Evolutionary conservation across 2,329 filamentous ascomycete species (phyloP), one percentile per base, ranked within the genome.

Genomic region (Colletotrichum sp.): DNA sequence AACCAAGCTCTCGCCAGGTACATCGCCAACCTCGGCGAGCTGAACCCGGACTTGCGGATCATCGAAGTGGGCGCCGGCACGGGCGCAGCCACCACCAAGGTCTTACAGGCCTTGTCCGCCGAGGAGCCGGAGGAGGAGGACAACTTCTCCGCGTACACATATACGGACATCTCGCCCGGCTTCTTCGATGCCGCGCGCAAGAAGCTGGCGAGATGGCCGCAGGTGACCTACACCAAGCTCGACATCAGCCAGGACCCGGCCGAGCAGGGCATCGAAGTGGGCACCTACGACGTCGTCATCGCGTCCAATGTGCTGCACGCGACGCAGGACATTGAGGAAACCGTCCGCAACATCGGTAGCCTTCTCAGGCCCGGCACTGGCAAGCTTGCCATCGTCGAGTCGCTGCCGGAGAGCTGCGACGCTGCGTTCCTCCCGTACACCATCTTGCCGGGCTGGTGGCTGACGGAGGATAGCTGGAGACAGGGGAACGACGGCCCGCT

Each of bases 141-240:
- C 10, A 66, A 18, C 13, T 44, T 67, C 79, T 80, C 15, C 21
- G 69, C 71, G 5, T 89, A 88, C 69, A 85, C 84, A 6, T 89
- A 83, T 76, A 89, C 88, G 0, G 88, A 89, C 71, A 84, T 88
- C 18, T 85, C 85, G 0, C 72, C 84, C 4, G 83, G 82, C 6
- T 87, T 87, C 79, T 88, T 89, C 60, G 81, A 44, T 6, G 39
- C 39, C 5, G 39, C 39, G 18, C 39, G 39, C 18, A 44, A 44
- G 18, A 44, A 44, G 39, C 39, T 44, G 9, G 39, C 18, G 18
- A 84, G 12, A 78, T 80, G 2, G 85, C 83, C 0, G 36, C 69
- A 71, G 34, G 77, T 82, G 60, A 63, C 74, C 8, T 81, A 78
- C 49, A 66, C 71, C 73, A 78, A 24, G 55, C 77, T 81, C 3